phyloP scores from a whole-genome alignment of 2,329 filamentous ascomycete genomes.

The Diaporthe vexans region DNA sequence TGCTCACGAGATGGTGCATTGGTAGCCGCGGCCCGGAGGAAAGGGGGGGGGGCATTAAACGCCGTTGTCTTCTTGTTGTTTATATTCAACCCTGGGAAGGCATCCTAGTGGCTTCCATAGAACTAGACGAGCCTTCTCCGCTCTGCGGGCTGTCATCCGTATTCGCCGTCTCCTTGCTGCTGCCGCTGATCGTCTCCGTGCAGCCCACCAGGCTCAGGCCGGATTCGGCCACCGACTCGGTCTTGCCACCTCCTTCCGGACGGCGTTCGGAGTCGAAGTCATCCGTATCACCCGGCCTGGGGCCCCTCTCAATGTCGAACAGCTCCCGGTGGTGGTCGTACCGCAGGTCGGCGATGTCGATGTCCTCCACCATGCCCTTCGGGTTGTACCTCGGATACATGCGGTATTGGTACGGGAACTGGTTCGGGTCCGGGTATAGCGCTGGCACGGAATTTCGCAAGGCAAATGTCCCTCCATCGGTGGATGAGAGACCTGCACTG shows the following conservation, averaged over 20 bases:
- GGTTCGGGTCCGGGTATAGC: background rate
- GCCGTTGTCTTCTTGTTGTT: background rate
- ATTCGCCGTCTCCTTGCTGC: background rate
- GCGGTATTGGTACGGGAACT: slow-evolving; percentile 27
- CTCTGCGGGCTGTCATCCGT: background rate
- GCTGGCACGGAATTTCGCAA: background rate
- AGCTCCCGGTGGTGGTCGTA: slow-evolving; percentile 24
- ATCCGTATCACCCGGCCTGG: background rate
- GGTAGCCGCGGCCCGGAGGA: no score
- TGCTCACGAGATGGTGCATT: background rate
- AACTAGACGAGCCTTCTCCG: slow-evolving; percentile 11
- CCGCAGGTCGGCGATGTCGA: slow-evolving; percentile 24
- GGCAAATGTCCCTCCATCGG: slow-evolving; percentile 9
- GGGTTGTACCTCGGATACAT: slow-evolving; percentile 23
- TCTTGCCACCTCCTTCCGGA: background rate
- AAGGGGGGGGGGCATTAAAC: background rate
- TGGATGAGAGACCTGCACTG: background rate
- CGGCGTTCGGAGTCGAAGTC: background rate
- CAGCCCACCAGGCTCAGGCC: slow-evolving; percentile 7
- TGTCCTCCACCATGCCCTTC: slow-evolving; percentile 25
- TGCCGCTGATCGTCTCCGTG: slow-evolving; percentile 15
- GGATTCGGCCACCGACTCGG: slow-evolving; percentile 1
- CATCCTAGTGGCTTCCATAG: background rate
- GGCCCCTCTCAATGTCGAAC: slow-evolving; percentile 20
- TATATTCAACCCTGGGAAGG: slow-evolving; percentile 13